Percentiles rank a stretch among this genome's conserved stretches.
Evolutionary conservation across 495 filamentous ascomycete species (phyloP).

Genomic region (Tricharina praecox): DNA sequence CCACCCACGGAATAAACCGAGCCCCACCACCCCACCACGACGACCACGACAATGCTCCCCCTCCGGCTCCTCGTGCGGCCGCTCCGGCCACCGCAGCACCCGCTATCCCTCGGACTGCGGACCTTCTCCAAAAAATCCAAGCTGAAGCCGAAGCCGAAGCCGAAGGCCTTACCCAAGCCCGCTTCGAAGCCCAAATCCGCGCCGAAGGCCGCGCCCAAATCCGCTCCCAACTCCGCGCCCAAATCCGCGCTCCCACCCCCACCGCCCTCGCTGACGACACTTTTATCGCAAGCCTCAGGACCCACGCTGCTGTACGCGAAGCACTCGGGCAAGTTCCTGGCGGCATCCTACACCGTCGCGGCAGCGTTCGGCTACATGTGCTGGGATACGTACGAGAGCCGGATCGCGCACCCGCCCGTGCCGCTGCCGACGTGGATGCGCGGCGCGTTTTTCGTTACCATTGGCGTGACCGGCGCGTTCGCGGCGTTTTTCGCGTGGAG

Average conservation of each 20-base stretch:
- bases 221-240: neutral
- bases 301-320: constrained; percentile 16
- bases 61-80: no score
- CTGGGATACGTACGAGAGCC: constrained; percentile 12
- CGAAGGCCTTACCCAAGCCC: no score
- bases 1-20: no score
- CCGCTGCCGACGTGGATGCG: constrained; percentile 16
- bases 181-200: no score
- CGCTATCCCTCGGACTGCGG: no score
- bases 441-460: constrained; percentile 32
- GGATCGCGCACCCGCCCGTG: constrained; percentile 10
- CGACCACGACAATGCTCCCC: no score
- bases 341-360: constrained; percentile 13
- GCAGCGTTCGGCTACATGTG: constrained; percentile 10
- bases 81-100: no score
- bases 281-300: constrained; percentile 9
- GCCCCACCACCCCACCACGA: no score
- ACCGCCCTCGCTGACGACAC: constrained; percentile 13
- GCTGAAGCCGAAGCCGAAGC: no score
- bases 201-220: neutral
- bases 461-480: constrained; percentile 40
- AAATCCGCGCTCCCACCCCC: neutral
- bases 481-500: constrained; percentile 11
- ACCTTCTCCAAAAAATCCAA: no score
- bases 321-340: constrained; percentile 11